phyloP scores from a whole-genome alignment of 164 flowering plant genomes.

The Magnolia changhungtana region DNA sequence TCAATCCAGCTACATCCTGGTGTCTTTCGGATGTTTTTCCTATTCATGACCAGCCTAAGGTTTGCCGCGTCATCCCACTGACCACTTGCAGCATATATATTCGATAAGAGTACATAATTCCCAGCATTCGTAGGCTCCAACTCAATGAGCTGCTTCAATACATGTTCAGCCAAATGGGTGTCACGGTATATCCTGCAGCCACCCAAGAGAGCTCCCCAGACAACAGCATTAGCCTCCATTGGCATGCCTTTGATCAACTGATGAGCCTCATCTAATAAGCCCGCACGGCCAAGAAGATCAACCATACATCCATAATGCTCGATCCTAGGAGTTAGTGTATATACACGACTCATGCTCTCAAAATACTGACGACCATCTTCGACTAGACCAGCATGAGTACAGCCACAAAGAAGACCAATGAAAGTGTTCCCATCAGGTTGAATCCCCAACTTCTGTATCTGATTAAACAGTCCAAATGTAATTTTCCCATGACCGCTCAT shows the following conservation, averaged over 20 bases:
- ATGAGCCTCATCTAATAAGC: slow-evolving; percentile 26
- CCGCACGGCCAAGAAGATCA: slow-evolving; percentile 34
- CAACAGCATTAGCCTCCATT: slow-evolving; percentile 32
- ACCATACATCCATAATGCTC: slow-evolving; percentile 41
- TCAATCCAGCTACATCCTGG: slow-evolving; percentile 38
- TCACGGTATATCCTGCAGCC: slow-evolving; percentile 27
- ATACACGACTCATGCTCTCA: slow-evolving; percentile 20
- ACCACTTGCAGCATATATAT: slow-evolving; percentile 24
- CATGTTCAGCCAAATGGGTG: slow-evolving; percentile 25
- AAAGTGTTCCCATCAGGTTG: slow-evolving; percentile 33
- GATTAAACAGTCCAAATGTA: slow-evolving; percentile 25
- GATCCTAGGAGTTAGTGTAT: slow-evolving; percentile 17
- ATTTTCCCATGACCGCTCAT: slow-evolving; percentile 26
- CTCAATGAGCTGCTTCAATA: slow-evolving; percentile 23
- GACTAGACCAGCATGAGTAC: slow-evolving; percentile 33
- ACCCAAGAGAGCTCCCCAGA: slow-evolving; percentile 34
- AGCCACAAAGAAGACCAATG: slow-evolving; percentile 28
- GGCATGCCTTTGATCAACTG: slow-evolving; percentile 32
- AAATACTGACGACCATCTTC: slow-evolving; percentile 27
- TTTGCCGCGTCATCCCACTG: slow-evolving; percentile 31
- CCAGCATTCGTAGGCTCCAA: slow-evolving; percentile 34
- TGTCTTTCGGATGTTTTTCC: slow-evolving; percentile 21
- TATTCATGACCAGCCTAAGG: slow-evolving; percentile 23
- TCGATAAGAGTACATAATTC: slow-evolving; percentile 29
- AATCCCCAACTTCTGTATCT: slow-evolving; percentile 26